These are phyloP conservation scores for Curvularia hawaiiensis DNA, from an alignment of 2,329 filamentous ascomycete genomes.

Conservation along the genomic window DNA sequence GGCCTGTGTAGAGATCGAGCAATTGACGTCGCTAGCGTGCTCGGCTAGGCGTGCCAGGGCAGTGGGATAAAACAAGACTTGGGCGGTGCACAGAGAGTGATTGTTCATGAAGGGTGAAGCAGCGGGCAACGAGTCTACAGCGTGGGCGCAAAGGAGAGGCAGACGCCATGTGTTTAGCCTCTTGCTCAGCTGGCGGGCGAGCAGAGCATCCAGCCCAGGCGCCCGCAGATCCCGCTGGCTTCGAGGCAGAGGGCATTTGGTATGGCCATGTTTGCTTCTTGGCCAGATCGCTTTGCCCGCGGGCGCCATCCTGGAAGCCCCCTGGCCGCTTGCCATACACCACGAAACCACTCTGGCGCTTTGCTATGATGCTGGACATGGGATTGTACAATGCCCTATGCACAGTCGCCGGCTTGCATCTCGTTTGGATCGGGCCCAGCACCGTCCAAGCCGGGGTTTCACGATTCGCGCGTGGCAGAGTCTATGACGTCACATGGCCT, in stretches of 20 bases:
- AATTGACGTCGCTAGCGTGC: slow-evolving; percentile 7
- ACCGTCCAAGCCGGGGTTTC: not conserved
- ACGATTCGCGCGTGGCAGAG: not conserved
- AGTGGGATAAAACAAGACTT: not conserved
- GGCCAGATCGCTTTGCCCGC: too few species aligned
- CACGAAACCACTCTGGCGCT: not conserved
- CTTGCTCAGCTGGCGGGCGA: not conserved
- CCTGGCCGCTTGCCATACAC: not conserved
- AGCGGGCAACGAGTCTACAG: not conserved
- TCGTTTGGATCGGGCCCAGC: not conserved
- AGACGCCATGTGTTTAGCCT: not conserved
- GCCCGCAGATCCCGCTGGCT: slow-evolving; percentile 1
- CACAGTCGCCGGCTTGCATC: not conserved
- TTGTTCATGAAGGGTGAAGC: not conserved
- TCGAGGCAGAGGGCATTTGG: too few species aligned
- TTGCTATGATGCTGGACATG: slow-evolving; percentile 8
- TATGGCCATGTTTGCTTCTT: slow-evolving; percentile 1
- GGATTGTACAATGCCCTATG: slow-evolving; percentile 8
- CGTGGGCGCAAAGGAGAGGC: not conserved
- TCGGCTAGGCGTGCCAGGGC: slow-evolving; percentile 2
- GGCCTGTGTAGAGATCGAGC: slow-evolving; percentile 5
- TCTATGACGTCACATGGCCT: not conserved
- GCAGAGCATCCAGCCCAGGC: not conserved
- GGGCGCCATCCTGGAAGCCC: too few species aligned
- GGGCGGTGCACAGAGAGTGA: too few species aligned